Percentiles rank a stretch among this genome's conserved stretches.
phyloP scores from a whole-genome alignment of 345 rosid genomes.

The Salix koriyanagi region DNA sequence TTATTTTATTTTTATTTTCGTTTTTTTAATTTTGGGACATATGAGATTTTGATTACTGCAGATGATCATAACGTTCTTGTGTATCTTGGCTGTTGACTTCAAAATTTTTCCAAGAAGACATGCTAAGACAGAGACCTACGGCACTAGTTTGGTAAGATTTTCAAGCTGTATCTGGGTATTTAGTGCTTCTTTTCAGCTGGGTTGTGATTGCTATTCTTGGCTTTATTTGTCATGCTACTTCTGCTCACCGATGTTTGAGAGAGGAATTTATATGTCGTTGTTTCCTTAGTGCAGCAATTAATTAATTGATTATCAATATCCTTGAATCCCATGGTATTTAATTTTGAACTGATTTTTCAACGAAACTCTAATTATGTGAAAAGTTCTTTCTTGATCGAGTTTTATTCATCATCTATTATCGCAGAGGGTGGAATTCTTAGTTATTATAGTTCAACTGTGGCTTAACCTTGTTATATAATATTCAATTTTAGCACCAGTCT shows the following conservation, averaged over 20 bases:
- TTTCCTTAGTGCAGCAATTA: background rate
- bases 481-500: too few relatives aligned
- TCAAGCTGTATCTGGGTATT: slow-evolving; percentile 3
- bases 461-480: too few relatives aligned
- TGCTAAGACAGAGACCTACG: slow-evolving; percentile 85
- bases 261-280: background rate
- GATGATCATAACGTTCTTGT: slow-evolving; percentile 77
- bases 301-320: background rate
- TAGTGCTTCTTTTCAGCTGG: background rate
- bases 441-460: too few relatives aligned
- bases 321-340: background rate
- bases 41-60: slow-evolving; percentile 29
- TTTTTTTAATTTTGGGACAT: slow-evolving; percentile 3
- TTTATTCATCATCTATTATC: background rate
- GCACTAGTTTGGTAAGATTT: slow-evolving; percentile 69
- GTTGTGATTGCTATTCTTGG: background rate
- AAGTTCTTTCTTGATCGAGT: background rate
- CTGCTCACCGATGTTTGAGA: too few relatives aligned
- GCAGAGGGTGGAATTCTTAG: background rate
- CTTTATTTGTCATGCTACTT: background rate
- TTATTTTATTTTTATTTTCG: background rate
- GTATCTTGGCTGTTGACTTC: slow-evolving; percentile 92
- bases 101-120: slow-evolving; percentile 77
- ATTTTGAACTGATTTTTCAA: background rate
- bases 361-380: background rate